These are phyloP conservation scores for Yarrowia sp. DNA, from an alignment of 805 yeast species.

Conservation along the genomic window DNA sequence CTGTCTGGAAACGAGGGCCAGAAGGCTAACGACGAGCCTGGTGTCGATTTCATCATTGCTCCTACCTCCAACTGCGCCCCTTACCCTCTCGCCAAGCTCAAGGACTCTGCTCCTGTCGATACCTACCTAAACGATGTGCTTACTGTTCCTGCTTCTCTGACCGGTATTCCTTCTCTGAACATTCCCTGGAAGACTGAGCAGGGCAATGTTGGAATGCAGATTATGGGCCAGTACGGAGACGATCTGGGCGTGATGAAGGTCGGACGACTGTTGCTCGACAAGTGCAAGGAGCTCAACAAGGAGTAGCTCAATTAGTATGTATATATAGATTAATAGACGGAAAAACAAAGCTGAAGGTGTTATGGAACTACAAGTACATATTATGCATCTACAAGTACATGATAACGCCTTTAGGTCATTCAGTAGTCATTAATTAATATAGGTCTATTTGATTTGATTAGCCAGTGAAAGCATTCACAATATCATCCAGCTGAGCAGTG, in stretches of 20 bases:
- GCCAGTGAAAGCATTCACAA: slow-evolving; percentile 18
- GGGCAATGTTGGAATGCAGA: slow-evolving; percentile 70
- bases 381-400: no score
- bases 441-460: not conserved
- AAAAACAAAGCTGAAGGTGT: no score
- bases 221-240: slow-evolving; percentile 86
- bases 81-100: slow-evolving; percentile 55
- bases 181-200: slow-evolving; percentile 63
- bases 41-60: slow-evolving; percentile 70
- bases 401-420: not conserved
- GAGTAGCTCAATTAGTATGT: slow-evolving; percentile 6
- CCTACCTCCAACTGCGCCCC: slow-evolving; percentile 76
- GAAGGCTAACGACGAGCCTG: slow-evolving; percentile 17
- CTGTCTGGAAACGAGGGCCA: slow-evolving; percentile 51
- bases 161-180: slow-evolving; percentile 86
- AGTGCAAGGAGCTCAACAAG: slow-evolving; percentile 30
- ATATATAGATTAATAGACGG: not conserved
- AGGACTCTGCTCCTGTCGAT: slow-evolving; percentile 57
- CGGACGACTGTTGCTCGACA: slow-evolving; percentile 45
- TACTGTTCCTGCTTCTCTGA: slow-evolving; percentile 89
- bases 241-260: slow-evolving; percentile 66
- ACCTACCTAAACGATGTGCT: slow-evolving; percentile 81
- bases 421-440: slow-evolving; percentile 1
- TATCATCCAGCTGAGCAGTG: slow-evolving; percentile 38
- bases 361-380: no score